Evolutionary conservation across 1,139 yeast genomes (phyloP), one percentile per base, ranked within the genome.

Genomic region (Candida neerlandica): DNA sequence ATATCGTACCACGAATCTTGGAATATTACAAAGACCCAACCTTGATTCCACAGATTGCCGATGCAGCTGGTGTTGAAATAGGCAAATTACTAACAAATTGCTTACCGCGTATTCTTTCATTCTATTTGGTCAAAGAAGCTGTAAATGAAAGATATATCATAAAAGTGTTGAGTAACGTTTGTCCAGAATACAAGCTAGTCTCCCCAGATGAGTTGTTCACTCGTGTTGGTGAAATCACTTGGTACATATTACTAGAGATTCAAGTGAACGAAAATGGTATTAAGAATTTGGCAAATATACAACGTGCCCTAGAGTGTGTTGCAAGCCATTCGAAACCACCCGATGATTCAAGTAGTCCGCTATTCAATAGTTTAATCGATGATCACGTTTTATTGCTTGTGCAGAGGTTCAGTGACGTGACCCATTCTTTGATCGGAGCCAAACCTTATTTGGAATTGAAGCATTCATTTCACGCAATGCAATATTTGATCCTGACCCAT

Each of bases 1-100:
- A 84, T 58, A 88, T 94, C 0, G 78, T 92, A 0, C 98, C 99
- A 0, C 78, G 84, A 55, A 73, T 92, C 11, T 75, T 90, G 48
- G 84, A 84, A 44, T 82, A 82, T 48, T 83, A 84, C 58, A 79
- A 85, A 53, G 55, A 50, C 26, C 73, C 75, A 46, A 90, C 85
- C 57, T 78, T 82, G 45, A 71, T 92, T 46, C 79, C 82, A 41
- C 85, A 81, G 52, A 74, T 76, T 29, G 77, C 80, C 1, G 67
- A 65, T 18, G 75, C 80, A 0, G 63, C 71, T 14, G 63, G 65
- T 43, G 52, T 66, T 46, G 52, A 71, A 14, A 71, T 73, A 47
- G 61, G 66, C 49, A 71, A 73, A 48, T 58, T 76, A 39, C 62
- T 76, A 9, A 62, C 69, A 16, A 70, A 66, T 48, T 67, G 66